Evolutionary conservation across 495 filamentous ascomycete species (phyloP), one percentile per base, ranked within the genome.

Genomic region (Annulohypoxylon nitens): DNA sequence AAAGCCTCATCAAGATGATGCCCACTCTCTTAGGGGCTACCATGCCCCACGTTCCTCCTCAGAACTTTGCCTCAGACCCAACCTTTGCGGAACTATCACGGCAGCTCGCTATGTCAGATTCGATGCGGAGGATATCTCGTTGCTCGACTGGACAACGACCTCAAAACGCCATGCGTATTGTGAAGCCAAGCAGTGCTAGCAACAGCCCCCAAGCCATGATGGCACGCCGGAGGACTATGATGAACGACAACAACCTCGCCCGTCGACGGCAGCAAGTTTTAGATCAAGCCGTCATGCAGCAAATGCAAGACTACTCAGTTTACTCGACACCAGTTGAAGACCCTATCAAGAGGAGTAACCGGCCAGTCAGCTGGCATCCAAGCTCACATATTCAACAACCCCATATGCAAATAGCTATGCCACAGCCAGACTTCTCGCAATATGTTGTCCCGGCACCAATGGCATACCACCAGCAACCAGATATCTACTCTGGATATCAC

Each of bases 281-380:
- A 43, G 80, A 84, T 60, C 78, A 81, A 18, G 62, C 75, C 33
- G 74, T 80, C 10, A 57, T 82, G 14, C 76, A 81, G 16, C 75
- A 79, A 54, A 70, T 77, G 65, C 77, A 77, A 69, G 75, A 77
- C 47, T 74, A 37, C 69, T 77, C 67, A 64, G 74, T 57, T 64
- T 75, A 69, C 72, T 70, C 79, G 69, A 79, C 69, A 50, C 76
- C 71, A 61, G 39, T 43, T n/a, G 68, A 80, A 63, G 77, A 81
- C 30, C 71, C 69, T n/a, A 70, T 78, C 48, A 77, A 69, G 67
- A 78, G 73, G 55, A 79, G 74, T 63, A 77, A 68, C 51, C 79
- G 92, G 12, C 92, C 91, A 20, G 86, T 90, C 26, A 93, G 90
- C 76, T 93, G 92, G 92, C 91, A 93, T 78, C 89, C 91, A 11